Evolutionary conservation across 2,329 filamentous ascomycete species (phyloP).

Genomic region (Colletotrichum truncatum): DNA sequence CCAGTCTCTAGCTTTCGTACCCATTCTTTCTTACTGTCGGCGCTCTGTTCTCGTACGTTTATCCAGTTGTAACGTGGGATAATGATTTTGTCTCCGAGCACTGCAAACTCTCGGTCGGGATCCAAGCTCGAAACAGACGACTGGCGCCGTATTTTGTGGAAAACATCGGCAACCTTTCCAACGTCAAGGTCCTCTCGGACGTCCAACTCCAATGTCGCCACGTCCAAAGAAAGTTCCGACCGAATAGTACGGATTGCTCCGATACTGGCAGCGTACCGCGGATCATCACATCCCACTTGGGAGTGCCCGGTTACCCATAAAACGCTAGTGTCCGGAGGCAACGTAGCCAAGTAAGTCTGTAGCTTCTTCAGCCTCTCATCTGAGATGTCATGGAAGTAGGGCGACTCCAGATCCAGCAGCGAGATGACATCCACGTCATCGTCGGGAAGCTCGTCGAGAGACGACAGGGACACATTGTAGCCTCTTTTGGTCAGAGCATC

Average conservation of each 20-base stretch:
- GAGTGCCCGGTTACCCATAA: constrained; percentile 43
- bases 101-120: constrained; percentile 2
- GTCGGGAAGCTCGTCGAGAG: not conserved
- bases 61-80: not conserved
- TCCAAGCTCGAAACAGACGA: not conserved
- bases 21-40: not conserved
- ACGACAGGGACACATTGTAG: not conserved
- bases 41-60: not conserved
- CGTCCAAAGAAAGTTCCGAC: constrained; percentile 35
- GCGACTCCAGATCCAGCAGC: not conserved
- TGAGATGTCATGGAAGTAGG: constrained; percentile 8
- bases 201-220: constrained; percentile 34
- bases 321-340: not conserved
- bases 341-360: not conserved
- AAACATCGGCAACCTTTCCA: not conserved
- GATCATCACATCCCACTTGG: not conserved
- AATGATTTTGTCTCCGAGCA: not conserved
- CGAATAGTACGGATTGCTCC: constrained; percentile 39
- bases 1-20: not conserved
- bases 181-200: not conserved
- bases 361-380: not conserved
- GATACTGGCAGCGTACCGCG: constrained; percentile 35
- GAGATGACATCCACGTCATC: constrained; percentile 1
- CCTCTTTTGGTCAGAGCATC: not conserved
- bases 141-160: not conserved